A percentile compares a stretch with the other conserved stretches of the same genome.
phyloP scores from a whole-genome alignment of 2,329 filamentous ascomycete genomes.

The Fusarium fujikuroi region DNA sequence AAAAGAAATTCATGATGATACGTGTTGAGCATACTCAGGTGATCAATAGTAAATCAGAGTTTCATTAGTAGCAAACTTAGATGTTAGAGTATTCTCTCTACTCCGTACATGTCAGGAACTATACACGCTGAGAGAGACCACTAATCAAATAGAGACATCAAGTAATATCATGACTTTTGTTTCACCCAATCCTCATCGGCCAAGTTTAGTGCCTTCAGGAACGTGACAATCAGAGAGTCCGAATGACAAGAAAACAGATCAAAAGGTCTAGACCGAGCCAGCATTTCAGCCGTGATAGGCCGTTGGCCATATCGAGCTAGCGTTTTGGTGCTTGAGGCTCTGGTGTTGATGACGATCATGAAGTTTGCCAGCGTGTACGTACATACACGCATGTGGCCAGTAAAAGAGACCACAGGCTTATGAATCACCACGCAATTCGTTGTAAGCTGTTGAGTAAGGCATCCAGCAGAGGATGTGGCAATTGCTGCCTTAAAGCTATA shows the following conservation, averaged over 20 bases:
- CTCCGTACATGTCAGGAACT: neutral
- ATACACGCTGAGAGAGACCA: neutral
- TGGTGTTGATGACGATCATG: constrained; percentile 34
- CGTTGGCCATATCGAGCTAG: constrained; percentile 21
- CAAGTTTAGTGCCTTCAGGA: neutral
- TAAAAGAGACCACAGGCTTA: constrained; percentile 13
- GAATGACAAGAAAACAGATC: neutral
- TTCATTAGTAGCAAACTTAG: neutral
- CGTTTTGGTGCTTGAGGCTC: constrained; percentile 30
- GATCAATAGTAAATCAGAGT: neutral
- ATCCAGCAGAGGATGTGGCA: neutral
- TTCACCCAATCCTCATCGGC: neutral
- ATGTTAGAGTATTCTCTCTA: neutral
- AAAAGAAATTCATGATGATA: constrained; percentile 17
- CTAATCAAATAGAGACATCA: neutral
- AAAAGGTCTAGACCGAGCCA: constrained; percentile 15
- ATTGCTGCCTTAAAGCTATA: constrained; percentile 8
- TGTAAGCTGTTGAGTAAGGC: neutral
- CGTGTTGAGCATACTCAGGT: neutral
- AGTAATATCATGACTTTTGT: neutral
- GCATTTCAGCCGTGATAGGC: neutral
- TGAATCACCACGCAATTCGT: constrained; percentile 18
- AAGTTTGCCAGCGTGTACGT: constrained; percentile 26
- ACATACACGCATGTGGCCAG: constrained; percentile 2
- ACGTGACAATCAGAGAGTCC: constrained; percentile 13